These are phyloP conservation scores for Carallia brachiata DNA, from an alignment of 345 rosid species.

Conservation along the genomic window DNA sequence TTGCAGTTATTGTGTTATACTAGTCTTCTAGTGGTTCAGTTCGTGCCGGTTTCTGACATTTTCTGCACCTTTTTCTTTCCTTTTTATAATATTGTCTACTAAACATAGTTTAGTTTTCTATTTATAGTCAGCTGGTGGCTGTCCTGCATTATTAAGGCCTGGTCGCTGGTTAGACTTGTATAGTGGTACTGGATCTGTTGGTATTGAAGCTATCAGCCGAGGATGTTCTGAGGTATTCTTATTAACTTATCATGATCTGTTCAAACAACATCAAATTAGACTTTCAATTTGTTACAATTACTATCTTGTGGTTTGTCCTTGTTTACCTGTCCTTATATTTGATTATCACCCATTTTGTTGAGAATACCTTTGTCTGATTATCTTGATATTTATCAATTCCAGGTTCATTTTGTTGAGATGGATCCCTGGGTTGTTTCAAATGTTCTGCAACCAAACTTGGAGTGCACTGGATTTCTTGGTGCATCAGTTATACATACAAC, in stretches of 20 bases:
- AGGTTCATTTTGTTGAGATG: constrained; percentile 99
- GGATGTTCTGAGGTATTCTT: constrained; percentile 71
- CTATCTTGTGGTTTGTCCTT: background rate
- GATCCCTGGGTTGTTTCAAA: constrained; percentile 96
- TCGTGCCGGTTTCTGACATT: constrained; percentile 13
- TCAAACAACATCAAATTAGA: background rate
- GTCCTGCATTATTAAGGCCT: constrained; percentile 74
- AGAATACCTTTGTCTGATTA: background rate
- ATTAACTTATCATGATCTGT: background rate
- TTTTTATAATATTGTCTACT: background rate
- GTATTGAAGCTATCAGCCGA: constrained; percentile 85
- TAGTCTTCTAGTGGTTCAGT: background rate
- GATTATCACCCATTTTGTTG: no score
- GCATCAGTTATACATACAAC: constrained; percentile 70
- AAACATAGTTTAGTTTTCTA: background rate
- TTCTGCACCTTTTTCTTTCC: background rate
- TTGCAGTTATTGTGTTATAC: no score
- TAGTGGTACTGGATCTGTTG: constrained; percentile 95
- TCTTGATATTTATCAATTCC: constrained; percentile 9
- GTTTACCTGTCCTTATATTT: background rate
- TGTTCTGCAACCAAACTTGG: constrained; percentile 82
- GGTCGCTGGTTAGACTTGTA: constrained; percentile 96
- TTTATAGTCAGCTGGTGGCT: constrained; percentile 74
- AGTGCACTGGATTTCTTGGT: constrained; percentile 83
- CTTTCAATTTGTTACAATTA: background rate